Conservation (phyloP, 192 early-diverging fungal species). For the Entomortierella beljakovae region DNA sequence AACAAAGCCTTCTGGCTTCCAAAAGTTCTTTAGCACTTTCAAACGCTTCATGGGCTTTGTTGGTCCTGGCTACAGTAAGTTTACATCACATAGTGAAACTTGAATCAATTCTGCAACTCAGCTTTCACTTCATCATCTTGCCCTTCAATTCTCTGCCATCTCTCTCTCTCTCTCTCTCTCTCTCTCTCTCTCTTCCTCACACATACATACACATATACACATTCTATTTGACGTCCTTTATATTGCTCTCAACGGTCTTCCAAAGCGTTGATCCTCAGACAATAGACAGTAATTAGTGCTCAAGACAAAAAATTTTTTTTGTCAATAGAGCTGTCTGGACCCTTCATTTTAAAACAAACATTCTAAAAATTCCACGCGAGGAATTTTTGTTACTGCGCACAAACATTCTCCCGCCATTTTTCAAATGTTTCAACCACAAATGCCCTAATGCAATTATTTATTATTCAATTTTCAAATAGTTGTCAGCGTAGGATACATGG, state of each 20-base stretch:
- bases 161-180: background rate
- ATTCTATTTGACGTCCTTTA: too few relatives aligned
- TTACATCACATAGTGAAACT: background rate
- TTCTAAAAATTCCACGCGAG: background rate
- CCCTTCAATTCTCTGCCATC: background rate
- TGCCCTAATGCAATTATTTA: background rate
- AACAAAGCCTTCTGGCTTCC: constrained; percentile 17
- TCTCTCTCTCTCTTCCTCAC: background rate
- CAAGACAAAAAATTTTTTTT: background rate
- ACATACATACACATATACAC: background rate
- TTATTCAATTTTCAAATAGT: constrained; percentile 19
- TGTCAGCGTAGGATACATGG: constrained; percentile 76
- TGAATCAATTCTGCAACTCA: background rate
- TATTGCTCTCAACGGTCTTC: too few relatives aligned
- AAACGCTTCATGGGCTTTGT: constrained; percentile 57
- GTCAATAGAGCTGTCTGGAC: background rate
- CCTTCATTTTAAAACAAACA: background rate
- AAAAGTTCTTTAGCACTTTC: constrained; percentile 8
- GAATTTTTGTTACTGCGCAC: background rate
- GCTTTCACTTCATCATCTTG: background rate
- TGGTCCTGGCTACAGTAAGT: constrained; percentile 61
- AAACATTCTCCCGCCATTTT: background rate
- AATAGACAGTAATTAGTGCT: background rate
- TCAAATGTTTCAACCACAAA: background rate
- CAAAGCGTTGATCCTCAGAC: too few relatives aligned